These are phyloP conservation scores for Irpex sp. DNA, from an alignment of 1,284 basidiomycete species.

Conservation along the genomic window DNA sequence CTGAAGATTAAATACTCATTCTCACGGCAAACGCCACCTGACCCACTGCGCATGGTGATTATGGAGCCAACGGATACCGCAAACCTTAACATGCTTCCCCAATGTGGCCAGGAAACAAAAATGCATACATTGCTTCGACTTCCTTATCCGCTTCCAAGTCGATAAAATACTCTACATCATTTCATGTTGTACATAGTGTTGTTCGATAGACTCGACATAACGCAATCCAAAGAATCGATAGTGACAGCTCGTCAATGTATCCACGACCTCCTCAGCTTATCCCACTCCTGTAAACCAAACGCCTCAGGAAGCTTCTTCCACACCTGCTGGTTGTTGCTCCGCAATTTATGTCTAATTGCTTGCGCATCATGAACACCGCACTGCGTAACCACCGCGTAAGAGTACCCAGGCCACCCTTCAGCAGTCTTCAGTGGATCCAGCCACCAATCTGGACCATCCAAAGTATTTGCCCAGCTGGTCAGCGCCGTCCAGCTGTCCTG, in stretches of 20 bases:
- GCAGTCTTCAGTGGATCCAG: neutral
- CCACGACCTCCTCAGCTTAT: constrained; percentile 3
- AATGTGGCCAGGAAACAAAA: no score
- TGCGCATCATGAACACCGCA: neutral
- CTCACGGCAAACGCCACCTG: no score
- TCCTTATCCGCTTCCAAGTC: no score
- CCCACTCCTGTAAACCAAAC: constrained; percentile 4
- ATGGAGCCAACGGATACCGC: no score
- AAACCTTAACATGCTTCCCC: no score
- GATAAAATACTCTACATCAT: neutral
- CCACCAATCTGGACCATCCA: neutral
- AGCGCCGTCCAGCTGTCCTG: neutral
- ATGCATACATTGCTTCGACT: no score
- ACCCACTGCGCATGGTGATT: no score
- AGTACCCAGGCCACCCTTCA: neutral
- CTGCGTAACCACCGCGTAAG: neutral
- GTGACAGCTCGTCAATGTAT: neutral
- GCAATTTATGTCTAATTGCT: neutral
- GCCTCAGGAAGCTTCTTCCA: constrained; percentile 1
- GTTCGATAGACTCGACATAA: neutral
- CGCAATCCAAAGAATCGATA: no score
- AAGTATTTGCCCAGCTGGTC: neutral
- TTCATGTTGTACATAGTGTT: neutral
- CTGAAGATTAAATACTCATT: no score
- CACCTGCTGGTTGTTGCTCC: neutral